Evolutionary conservation across 371 early-diverging fungal species (phyloP).

Genomic region (Circinella minor): DNA sequence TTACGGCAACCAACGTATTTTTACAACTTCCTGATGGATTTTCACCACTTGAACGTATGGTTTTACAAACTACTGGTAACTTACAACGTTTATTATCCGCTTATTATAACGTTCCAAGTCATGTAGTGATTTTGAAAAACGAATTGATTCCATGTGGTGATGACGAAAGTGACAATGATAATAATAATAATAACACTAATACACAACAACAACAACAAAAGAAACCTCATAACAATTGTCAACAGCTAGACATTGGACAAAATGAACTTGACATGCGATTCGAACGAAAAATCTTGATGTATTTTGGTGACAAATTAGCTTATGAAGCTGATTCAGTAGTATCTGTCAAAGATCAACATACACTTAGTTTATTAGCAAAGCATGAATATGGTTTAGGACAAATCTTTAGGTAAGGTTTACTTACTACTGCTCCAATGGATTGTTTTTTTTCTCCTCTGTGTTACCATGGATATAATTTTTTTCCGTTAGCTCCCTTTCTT

Average conservation of each 20-base stretch:
- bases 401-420: slow-evolving; percentile 41
- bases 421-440: no score
- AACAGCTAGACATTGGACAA: neutral
- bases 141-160: slow-evolving; percentile 15
- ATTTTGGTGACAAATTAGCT: slow-evolving; percentile 41
- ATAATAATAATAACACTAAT: neutral
- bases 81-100: slow-evolving; percentile 49
- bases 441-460: neutral
- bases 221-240: neutral
- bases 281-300: slow-evolving; percentile 45
- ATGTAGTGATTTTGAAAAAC: slow-evolving; percentile 44
- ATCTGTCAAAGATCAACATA: slow-evolving; percentile 34
- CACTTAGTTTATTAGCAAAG: slow-evolving; percentile 43
- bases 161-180: neutral
- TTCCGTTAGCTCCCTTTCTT: neutral
- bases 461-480: neutral
- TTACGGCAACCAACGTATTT: slow-evolving; percentile 45
- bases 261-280: slow-evolving; percentile 24
- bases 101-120: slow-evolving; percentile 50
- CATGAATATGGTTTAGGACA: slow-evolving; percentile 55
- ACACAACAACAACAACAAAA: neutral
- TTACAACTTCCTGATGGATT: slow-evolving; percentile 43
- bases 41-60: slow-evolving; percentile 48
- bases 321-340: slow-evolving; percentile 52
- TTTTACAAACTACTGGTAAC: slow-evolving; percentile 49